Evolutionary conservation across 2,329 filamentous ascomycete species (phyloP), one percentile per base, ranked within the genome.

Genomic region (Orbilia oligospora): DNA sequence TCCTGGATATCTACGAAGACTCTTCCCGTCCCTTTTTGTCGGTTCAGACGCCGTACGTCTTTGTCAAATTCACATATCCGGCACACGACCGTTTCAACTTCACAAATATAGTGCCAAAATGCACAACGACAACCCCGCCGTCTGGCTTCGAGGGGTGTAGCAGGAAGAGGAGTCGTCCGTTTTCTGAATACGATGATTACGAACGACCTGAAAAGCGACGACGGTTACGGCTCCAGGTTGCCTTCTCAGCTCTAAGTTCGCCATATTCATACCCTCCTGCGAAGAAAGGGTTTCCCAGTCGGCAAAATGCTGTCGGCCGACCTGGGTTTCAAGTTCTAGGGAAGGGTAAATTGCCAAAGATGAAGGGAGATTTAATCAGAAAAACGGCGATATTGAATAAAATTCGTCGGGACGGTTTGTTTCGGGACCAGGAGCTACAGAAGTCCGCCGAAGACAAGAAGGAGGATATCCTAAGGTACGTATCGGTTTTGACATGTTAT

Each of bases 301-400:
- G 75, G n/a, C 68, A 69, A 8, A 64, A 48, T 61, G 63, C 55
- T 44, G 53, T 72, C 33, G 68, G 44, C 2, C 44, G 68, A 51
- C 68, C 75, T 36, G 75, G 75, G 33, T 72, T 78, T 38, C 75
- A 78, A 48, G 63, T 78, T 18, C 33, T 78, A 12, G 75, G 75
- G 18, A 71, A 63, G 48, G 75, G 68, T 22, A 78, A 78, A 53
- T 44, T 78, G 14, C 75, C 68, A 48, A 78, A 78, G 63, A 68
- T 78, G 68, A 69, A 72, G 33, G 87, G 88, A 77, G 85, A 85
- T 22, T 84, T 89, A 27, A 85, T 92, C 14, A 86, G 90, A 24
- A 90, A 91, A 63, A 90, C 89, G 20, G 91, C 90, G 5, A 89
- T 91, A 71, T 86, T 92, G 83, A 93, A 93, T 81, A 81, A 81